Conservation (phyloP, 1,139 yeast genomes). For the Sugiyamaella grinbergsii region DNA sequence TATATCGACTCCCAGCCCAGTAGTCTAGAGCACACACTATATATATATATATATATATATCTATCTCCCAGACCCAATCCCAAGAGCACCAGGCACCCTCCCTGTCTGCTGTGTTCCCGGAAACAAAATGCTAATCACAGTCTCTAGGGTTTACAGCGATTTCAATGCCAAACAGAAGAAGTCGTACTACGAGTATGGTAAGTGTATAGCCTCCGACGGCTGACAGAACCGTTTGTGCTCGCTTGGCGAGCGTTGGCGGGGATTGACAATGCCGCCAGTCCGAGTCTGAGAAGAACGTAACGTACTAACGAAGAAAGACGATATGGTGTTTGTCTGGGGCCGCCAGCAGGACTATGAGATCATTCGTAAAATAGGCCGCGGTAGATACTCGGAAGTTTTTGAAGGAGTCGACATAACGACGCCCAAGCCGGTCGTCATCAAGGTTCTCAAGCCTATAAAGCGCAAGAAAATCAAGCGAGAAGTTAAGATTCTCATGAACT, state of each 20-base stretch:
- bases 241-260: neutral
- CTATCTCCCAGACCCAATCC: too few relatives aligned
- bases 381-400: constrained; percentile 93
- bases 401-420: constrained; percentile 56
- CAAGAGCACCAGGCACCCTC: too few relatives aligned
- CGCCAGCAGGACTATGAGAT: constrained; percentile 77
- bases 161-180: constrained; percentile 71
- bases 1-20: too few relatives aligned
- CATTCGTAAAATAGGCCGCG: constrained; percentile 83
- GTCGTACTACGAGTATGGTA: constrained; percentile 83
- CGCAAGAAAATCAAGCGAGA: constrained; percentile 91
- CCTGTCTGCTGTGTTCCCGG: neutral
- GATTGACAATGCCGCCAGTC: too few relatives aligned
- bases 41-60: too few relatives aligned
- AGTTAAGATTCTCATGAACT: constrained; percentile 80
- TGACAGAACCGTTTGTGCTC: neutral
- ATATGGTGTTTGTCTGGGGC: constrained; percentile 52
- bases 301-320: constrained; percentile 34
- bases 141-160: constrained; percentile 78
- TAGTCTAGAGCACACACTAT: too few relatives aligned
- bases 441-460: constrained; percentile 91
- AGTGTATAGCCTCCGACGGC: constrained; percentile 19
- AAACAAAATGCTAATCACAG: constrained; percentile 42
- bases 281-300: too few relatives aligned
- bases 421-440: constrained; percentile 57